Conservation (phyloP, 768 basidiomycete genomes). For the Sutorius australiensis region DNA sequence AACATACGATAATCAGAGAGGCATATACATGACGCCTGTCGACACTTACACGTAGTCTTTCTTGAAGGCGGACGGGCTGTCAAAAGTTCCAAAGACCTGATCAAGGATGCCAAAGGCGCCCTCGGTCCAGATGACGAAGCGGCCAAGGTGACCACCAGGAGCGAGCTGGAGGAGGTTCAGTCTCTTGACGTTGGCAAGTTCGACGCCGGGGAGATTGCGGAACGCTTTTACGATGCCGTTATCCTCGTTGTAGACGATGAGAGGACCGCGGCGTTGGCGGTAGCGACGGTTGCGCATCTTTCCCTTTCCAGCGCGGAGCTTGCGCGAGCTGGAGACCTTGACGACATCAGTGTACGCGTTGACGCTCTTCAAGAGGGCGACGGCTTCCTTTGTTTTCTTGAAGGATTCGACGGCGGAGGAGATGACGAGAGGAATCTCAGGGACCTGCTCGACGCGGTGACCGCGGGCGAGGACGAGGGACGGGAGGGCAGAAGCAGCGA, state of each 20-base stretch:
- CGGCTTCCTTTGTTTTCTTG: slow-evolving; percentile 96
- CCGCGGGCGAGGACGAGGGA: slow-evolving; percentile 98
- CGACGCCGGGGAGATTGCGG: slow-evolving; percentile 98
- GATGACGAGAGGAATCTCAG: slow-evolving; percentile 95
- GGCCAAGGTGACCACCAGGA: slow-evolving; percentile 97
- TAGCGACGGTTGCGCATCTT: slow-evolving; percentile 96
- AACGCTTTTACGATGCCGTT: slow-evolving; percentile 97
- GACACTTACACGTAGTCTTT: slow-evolving; percentile 76
- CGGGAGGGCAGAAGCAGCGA: slow-evolving; percentile 93
- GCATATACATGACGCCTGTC: background rate
- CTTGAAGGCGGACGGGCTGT: slow-evolving; percentile 82
- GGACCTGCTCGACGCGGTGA: slow-evolving; percentile 95
- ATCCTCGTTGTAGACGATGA: slow-evolving; percentile 96
- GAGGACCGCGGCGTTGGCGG: slow-evolving; percentile 95
- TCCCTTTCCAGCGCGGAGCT: slow-evolving; percentile 94
- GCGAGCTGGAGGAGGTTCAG: slow-evolving; percentile 99
- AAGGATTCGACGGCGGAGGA: slow-evolving; percentile 75
- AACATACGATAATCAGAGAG: background rate
- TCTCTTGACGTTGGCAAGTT: slow-evolving; percentile 88
- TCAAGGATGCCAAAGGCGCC: slow-evolving; percentile 89
- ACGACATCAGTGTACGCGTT: slow-evolving; percentile 88
- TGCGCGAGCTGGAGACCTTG: slow-evolving; percentile 97
- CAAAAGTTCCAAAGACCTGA: slow-evolving; percentile 92
- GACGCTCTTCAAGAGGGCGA: slow-evolving; percentile 86
- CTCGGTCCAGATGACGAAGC: slow-evolving; percentile 99